phyloP scores from a whole-genome alignment of 495 filamentous ascomycete species.

The Trichoderma reesei region DNA sequence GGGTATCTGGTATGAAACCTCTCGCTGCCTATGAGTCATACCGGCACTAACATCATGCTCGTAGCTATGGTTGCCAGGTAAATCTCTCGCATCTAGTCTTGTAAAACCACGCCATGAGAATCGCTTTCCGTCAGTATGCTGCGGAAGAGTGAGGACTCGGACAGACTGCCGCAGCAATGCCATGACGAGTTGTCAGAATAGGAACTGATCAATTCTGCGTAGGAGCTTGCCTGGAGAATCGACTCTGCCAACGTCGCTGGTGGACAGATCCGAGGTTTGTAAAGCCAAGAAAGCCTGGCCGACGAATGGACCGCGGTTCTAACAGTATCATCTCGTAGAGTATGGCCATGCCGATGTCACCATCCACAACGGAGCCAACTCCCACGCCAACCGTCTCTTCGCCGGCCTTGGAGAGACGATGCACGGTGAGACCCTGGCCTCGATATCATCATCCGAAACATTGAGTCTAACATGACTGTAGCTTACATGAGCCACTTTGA shows the following conservation, averaged over 20 bases:
- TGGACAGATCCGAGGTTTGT: constrained; percentile 39
- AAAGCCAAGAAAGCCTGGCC: no score
- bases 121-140: no score
- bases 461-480: constrained; percentile 8
- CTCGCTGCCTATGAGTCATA: neutral
- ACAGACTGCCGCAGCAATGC: no score
- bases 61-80: constrained; percentile 52
- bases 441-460: neutral
- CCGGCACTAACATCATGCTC: neutral
- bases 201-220: constrained; percentile 15
- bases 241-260: constrained; percentile 59
- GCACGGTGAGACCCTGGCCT: constrained; percentile 15
- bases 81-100: neutral
- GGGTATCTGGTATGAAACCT: constrained; percentile 59
- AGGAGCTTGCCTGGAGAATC: constrained; percentile 73
- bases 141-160: no score
- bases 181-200: no score
- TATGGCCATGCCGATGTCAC: constrained; percentile 28
- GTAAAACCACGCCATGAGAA: neutral
- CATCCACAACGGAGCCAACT: constrained; percentile 33
- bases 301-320: neutral
- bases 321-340: constrained; percentile 12
- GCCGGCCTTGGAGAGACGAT: constrained; percentile 55
- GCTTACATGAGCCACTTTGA: constrained; percentile 87
- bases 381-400: constrained; percentile 64